phyloP scores from a whole-genome alignment of 805 yeast species.

The Saturnispora sekii region DNA sequence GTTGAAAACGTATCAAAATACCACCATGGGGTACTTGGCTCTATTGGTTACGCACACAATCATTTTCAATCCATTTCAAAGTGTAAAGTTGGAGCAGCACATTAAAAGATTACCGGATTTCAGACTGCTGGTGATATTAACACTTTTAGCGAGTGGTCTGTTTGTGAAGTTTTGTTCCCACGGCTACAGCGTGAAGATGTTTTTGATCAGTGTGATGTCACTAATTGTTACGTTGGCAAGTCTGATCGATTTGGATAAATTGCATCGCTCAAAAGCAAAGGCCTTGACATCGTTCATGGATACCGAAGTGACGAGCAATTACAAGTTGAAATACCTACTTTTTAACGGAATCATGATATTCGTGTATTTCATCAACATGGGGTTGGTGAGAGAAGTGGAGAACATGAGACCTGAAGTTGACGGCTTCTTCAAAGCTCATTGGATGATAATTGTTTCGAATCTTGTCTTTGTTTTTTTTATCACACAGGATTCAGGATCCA shows the following conservation, averaged over 20 bases:
- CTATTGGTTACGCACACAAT: constrained; percentile 4
- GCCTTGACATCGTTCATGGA: constrained; percentile 16
- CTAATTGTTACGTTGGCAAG: constrained; percentile 21
- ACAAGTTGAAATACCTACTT: constrained; percentile 18
- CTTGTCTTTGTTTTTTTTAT: constrained; percentile 9
- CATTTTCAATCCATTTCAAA: constrained; percentile 4
- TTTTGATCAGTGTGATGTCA: constrained; percentile 24
- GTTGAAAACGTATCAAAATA: not conserved
- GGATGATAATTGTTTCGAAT: constrained; percentile 8
- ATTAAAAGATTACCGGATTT: constrained; percentile 1
- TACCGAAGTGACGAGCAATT: constrained; percentile 18
- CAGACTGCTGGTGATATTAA: not conserved
- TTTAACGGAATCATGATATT: constrained; percentile 11
- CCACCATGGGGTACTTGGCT: constrained; percentile 7
- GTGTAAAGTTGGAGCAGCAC: not conserved
- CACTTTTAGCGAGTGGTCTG: constrained; percentile 3
- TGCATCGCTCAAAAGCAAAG: constrained; percentile 8
- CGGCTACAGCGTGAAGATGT: constrained; percentile 22
- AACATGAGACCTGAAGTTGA: not conserved
- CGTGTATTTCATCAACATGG: constrained; percentile 11
- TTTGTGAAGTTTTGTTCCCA: constrained; percentile 10
- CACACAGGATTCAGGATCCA: not conserved
- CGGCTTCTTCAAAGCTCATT: constrained; percentile 1
- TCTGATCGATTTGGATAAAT: constrained; percentile 20
- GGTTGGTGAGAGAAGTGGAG: constrained; percentile 1